Evolutionary conservation across 164 flowering plant species (phyloP).

Genomic region (Macadamia integrifolia): DNA sequence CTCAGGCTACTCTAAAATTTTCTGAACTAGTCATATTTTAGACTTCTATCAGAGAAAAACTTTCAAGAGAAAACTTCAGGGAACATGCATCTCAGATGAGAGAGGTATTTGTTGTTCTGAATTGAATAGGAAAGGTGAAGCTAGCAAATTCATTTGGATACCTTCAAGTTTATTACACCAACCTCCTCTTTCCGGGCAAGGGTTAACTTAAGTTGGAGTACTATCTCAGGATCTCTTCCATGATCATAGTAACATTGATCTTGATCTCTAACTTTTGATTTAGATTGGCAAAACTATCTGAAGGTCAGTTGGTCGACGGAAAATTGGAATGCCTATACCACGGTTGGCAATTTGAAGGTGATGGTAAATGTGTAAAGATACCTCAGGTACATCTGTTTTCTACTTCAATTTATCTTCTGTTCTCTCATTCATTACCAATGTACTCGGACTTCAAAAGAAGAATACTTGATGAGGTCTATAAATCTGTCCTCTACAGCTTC

Average conservation of each 20-base stretch:
- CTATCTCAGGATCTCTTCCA: background rate
- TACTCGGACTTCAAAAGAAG: background rate
- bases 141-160: no score
- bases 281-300: constrained; percentile 91
- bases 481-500: constrained; percentile 45
- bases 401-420: background rate
- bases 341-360: constrained; percentile 96
- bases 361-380: constrained; percentile 82
- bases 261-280: constrained; percentile 7
- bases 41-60: no score
- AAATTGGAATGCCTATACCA: constrained; percentile 89
- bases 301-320: constrained; percentile 86
- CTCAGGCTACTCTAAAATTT: no score
- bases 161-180: no score
- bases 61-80: no score
- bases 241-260: constrained; percentile 3
- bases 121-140: no score
- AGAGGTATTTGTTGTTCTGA: no score
- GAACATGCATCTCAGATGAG: no score
- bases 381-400: constrained; percentile 64
- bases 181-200: no score
- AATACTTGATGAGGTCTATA: constrained; percentile 3
- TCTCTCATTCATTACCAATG: background rate
- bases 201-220: no score
- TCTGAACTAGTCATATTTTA: no score